Base-by-base conservation (phyloP, 768 basidiomycete species). In the Zangia roseola region DNA sequence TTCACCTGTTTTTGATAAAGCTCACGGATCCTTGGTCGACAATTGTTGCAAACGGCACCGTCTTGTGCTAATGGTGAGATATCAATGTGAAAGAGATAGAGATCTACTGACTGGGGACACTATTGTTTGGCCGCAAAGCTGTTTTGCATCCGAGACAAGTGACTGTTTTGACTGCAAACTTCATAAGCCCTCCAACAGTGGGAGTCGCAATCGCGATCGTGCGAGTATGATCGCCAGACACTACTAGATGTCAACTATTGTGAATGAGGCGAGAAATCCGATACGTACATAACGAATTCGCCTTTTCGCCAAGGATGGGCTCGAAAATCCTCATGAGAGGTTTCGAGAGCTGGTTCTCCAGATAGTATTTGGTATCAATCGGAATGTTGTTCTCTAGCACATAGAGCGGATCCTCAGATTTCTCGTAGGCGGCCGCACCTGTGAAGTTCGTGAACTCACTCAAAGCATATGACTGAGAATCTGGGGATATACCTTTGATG, bases 321-420 rank as follows among this genome's bases (percentile, higher is more conserved):
- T 99, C 97, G 65, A 99, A 98, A 55, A 99, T 99, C 52, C 97
- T 80, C 84, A 98, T 81, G 2, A 99, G 75, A 8, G 97, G 97
- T 65, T 98, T 98, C 1, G 94, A 91, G 0, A 99, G 81, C 64
- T 99, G 97, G 60, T 98, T 97, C 49, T 99, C 95, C 40, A 99
- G 82, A 64, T 98, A 99, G 68, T 99, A 97, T 62, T 90, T 87
- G 6, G 97, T 98, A 63, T 99, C 97, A 53, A 99, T 94, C 0
- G 97, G 97, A 36, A 99, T 82, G 65, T 93, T 99, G 69, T 99
- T 93, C 68, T 99, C 97, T 19, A 99, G 79, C 14, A 98, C 97
- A 61, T 91, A 98, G 45, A 99, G 77, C 0, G 97, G 97, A 59
- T 98, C 97, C 64, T 99, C 97, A 0, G 95, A 97, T 68, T 98